A percentile compares a stretch with the other conserved stretches of the same genome.
These are phyloP conservation scores for Umbellularia californica DNA, from an alignment of 164 flowering plant species.

Conservation along the genomic window DNA sequence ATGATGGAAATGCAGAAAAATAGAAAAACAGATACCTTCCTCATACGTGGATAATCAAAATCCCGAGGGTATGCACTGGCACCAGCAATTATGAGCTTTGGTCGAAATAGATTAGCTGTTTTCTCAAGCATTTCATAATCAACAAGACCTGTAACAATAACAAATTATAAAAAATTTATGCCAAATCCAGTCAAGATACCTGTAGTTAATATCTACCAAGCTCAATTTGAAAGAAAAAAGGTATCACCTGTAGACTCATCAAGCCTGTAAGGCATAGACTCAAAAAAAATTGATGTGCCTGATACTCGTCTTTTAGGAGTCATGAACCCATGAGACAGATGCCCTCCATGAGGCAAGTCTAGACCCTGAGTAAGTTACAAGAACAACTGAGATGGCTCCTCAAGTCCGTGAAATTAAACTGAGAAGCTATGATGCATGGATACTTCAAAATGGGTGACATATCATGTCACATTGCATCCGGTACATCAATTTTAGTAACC, in stretches of 20 bases:
- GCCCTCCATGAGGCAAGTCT: constrained; percentile 96
- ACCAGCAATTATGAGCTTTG: constrained; percentile 91
- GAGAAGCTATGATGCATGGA: no score
- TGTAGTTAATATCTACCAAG: neutral
- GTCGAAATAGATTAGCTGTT: constrained; percentile 77
- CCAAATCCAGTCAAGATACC: neutral
- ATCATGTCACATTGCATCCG: no score
- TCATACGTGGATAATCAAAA: constrained; percentile 90
- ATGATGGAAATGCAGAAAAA: constrained; percentile 1
- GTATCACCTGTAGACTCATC: constrained; percentile 75
- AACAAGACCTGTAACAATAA: constrained; percentile 51
- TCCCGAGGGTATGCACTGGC: constrained; percentile 98
- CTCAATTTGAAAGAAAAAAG: neutral
- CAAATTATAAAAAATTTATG: neutral
- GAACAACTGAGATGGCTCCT: constrained; percentile 4
- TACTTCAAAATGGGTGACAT: no score
- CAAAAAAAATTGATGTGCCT: constrained; percentile 87
- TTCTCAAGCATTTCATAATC: constrained; percentile 98
- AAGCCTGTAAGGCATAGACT: constrained; percentile 91
- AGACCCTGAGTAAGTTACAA: constrained; percentile 51
- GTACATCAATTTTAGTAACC: no score
- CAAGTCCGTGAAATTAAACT: neutral
- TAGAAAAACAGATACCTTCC: constrained; percentile 54
- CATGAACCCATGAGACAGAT: constrained; percentile 96
- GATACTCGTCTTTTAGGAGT: constrained; percentile 89